These are phyloP conservation scores for Ustilago esculenta DNA, from an alignment of 1,284 basidiomycete species.

Conservation along the genomic window DNA sequence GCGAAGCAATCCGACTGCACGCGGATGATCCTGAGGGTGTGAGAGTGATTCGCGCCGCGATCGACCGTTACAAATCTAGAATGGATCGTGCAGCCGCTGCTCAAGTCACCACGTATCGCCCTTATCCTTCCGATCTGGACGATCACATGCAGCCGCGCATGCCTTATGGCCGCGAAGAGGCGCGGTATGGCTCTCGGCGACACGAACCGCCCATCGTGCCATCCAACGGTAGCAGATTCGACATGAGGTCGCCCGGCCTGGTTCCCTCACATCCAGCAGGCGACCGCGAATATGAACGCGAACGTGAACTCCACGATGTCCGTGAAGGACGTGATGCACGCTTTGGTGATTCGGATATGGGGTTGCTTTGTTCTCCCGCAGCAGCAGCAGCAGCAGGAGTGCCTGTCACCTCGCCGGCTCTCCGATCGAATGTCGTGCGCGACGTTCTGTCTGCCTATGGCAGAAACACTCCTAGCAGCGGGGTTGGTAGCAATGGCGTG, in stretches of 20 bases:
- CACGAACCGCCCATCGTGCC: constrained; percentile 24
- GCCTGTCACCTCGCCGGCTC: constrained; percentile 12
- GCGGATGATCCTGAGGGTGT: constrained; percentile 59
- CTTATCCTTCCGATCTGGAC: constrained; percentile 13
- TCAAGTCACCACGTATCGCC: background rate
- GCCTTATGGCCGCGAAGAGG: constrained; percentile 15
- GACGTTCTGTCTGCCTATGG: constrained; percentile 28
- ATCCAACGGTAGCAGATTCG: constrained; percentile 19
- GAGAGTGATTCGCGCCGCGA: constrained; percentile 41
- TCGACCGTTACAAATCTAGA: constrained; percentile 23
- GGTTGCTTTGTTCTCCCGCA: constrained; percentile 22
- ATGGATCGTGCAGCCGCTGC: constrained; percentile 15
- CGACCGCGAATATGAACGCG: constrained; percentile 30
- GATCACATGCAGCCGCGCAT: constrained; percentile 5
- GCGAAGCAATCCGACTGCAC: constrained; percentile 47
- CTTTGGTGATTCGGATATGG: constrained; percentile 15
- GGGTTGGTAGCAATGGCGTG: constrained; percentile 18
- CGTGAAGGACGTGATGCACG: constrained; percentile 15
- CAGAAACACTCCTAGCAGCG: constrained; percentile 1
- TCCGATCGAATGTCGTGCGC: constrained; percentile 16
- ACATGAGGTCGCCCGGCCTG: constrained; percentile 17
- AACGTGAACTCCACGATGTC: constrained; percentile 13
- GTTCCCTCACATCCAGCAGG: constrained; percentile 15
- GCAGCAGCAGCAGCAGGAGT: constrained; percentile 8
- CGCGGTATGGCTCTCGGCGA: constrained; percentile 18